Base-by-base conservation (phyloP, 768 basidiomycete genomes). In the Mycena capillaripes region DNA sequence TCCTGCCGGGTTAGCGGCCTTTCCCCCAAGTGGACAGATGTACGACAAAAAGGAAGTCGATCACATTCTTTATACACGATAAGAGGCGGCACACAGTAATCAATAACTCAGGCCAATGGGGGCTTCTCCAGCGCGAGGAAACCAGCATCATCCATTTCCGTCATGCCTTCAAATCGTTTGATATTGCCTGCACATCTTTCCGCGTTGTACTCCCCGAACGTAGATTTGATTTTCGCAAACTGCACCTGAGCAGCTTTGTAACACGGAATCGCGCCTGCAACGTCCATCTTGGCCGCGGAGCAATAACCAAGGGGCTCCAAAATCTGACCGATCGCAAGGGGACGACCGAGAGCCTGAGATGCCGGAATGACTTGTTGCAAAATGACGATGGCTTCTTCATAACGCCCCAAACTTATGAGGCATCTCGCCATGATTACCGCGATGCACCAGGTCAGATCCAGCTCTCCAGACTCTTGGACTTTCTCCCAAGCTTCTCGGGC, bases 271-370 rank as follows among this genome's bases (percentile, higher is more conserved):
- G 74, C 74, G 29, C 30, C 66, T 19, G 36, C 10, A 44, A 69
- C 48, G 14, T 73, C 65, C 52, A 73, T 50, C n/a, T 40, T 65
- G 30, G 60, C 59, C 4, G 59, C 48, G n/a, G 30, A 62, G 44
- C 42, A 21, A 32, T 75, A 72, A 14, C 38, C 74, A 16, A 73
- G 61, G 5, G 36, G 44, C 48, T 73, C 68, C 53, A 70, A 56
- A 62, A 7, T 38, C 29, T 75, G 72, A 14, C 57, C 74, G 46
- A 70, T 74, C 11, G 5, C 32, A 34, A 34, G n/a, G 2, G 66
- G 44, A 9, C 3, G 3, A 17, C 66, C 66, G 21, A 38, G 4
- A 12, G 32, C 30, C 56, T 29, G 66, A 36, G 21, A 0, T 16
- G 7, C 3, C 10, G 56, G 4, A 34, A 67, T n/a, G 1, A 7